phyloP scores from a whole-genome alignment of 352 stramenopile species.

The Phytophthora cajani region DNA sequence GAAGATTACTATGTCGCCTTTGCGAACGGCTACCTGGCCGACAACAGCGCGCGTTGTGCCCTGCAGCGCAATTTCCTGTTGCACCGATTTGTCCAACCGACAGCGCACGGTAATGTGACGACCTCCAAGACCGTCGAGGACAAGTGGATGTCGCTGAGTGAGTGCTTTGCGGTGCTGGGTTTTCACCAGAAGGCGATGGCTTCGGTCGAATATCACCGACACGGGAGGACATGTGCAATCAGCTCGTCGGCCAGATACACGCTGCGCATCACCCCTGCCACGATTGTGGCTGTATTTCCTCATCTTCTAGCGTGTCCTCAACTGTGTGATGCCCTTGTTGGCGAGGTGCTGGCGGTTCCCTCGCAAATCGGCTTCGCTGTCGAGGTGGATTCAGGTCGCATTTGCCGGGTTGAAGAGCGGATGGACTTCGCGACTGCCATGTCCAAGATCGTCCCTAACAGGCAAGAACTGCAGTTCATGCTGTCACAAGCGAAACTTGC shows the following conservation, averaged over 20 bases:
- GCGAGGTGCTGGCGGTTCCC: slow-evolving; percentile 4
- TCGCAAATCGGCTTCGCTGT: slow-evolving; percentile 15
- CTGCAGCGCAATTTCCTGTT: slow-evolving; percentile 2
- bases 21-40: neutral
- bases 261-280: slow-evolving; percentile 2
- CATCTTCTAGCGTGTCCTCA: neutral
- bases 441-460: slow-evolving; percentile 1
- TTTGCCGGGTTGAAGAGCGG: slow-evolving; percentile 17
- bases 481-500: slow-evolving; percentile 7
- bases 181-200: slow-evolving; percentile 8
- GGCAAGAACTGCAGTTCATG: neutral
- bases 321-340: neutral
- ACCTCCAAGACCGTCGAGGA: neutral
- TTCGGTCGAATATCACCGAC: slow-evolving; percentile 1
- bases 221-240: neutral
- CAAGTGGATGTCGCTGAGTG: slow-evolving; percentile 3
- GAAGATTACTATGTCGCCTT: slow-evolving; percentile 9
- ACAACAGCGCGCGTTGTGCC: neutral
- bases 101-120: neutral
- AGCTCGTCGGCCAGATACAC: slow-evolving; percentile 1
- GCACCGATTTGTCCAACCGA: neutral
- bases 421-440: slow-evolving; percentile 11
- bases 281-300: neutral
- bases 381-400: neutral
- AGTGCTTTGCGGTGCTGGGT: slow-evolving; percentile 5